phyloP scores from a whole-genome alignment of 192 early-diverging fungal species.

The Backusella tuberculispora region DNA sequence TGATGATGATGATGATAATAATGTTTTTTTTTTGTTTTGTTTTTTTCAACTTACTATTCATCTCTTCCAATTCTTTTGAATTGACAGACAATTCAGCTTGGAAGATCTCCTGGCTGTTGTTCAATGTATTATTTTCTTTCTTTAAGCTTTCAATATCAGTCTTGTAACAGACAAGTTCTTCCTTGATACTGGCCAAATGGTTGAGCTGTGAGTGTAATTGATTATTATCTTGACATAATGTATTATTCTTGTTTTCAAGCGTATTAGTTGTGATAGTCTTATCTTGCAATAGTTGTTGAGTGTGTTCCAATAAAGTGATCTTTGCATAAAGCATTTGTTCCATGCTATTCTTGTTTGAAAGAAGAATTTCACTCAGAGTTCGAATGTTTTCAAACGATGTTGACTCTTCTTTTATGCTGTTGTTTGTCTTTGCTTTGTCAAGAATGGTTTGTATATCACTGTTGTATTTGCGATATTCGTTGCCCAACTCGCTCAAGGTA shows the following conservation, averaged over 20 bases:
- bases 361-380: not conserved
- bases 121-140: not conserved
- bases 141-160: not conserved
- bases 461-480: not conserved
- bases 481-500: not conserved
- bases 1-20: too few relatives aligned
- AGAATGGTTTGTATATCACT: not conserved
- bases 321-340: not conserved
- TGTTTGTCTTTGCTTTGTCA: not conserved
- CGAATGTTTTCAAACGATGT: not conserved
- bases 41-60: not conserved
- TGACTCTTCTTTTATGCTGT: not conserved
- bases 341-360: not conserved
- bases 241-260: not conserved
- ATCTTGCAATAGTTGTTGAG: not conserved
- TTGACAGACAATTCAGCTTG: not conserved
- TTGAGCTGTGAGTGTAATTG: not conserved
- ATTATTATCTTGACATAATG: not conserved
- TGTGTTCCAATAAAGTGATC: not conserved
- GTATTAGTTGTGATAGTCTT: not conserved
- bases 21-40: too few relatives aligned
- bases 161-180: too few relatives aligned
- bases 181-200: not conserved
- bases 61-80: not conserved
- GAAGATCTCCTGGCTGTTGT: not conserved